phyloP scores from a whole-genome alignment of 73 alveolate species.

The Stentor coeruleus region DNA sequence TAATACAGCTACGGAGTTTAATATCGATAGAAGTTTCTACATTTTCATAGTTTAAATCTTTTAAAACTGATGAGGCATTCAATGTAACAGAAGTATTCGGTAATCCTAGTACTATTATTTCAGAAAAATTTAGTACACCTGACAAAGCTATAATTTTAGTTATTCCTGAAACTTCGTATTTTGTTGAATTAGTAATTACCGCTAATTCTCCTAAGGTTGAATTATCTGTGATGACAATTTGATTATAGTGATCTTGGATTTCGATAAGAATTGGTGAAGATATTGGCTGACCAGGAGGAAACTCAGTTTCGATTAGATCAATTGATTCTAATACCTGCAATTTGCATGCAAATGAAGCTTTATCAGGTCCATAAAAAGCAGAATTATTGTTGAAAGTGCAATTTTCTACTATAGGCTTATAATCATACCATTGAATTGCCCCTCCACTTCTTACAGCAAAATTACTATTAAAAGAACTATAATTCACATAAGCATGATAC shows the following conservation, averaged over 20 bases:
- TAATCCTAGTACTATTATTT: background rate
- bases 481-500: background rate
- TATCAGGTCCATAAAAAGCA: background rate
- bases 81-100: background rate
- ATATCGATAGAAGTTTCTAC: background rate
- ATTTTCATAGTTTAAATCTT: background rate
- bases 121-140: background rate
- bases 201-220: background rate
- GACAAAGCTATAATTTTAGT: background rate
- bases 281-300: conserved; percentile 3
- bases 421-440: background rate
- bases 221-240: conserved; percentile 6
- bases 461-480: background rate
- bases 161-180: background rate
- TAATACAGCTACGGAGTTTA: conserved; percentile 43
- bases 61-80: background rate
- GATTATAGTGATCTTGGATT: background rate
- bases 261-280: background rate
- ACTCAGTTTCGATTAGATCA: background rate
- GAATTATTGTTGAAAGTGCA: background rate
- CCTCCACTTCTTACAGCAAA: conserved; percentile 6
- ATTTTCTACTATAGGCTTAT: background rate
- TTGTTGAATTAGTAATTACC: background rate
- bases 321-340: background rate
- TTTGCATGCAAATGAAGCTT: background rate